These are phyloP conservation scores for Russula abietina DNA, from an alignment of 768 basidiomycete genomes.

Conservation along the genomic window DNA sequence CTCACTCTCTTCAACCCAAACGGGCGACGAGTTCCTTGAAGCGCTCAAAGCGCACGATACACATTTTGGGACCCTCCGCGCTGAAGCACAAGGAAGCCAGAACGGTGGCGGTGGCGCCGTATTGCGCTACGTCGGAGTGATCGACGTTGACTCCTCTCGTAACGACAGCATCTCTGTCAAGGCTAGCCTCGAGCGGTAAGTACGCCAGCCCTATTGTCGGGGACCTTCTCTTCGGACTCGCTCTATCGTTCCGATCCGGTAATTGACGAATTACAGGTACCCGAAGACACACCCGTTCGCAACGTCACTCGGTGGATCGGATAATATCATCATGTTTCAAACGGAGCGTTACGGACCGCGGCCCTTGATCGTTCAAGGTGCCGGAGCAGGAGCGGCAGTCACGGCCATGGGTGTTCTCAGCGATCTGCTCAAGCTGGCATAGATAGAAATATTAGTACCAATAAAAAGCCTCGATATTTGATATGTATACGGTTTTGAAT, in stretches of 20 bases:
- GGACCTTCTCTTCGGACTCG: background rate
- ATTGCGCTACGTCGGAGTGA: constrained; percentile 88
- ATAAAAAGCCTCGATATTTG: too few species aligned
- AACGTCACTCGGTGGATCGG: constrained; percentile 90
- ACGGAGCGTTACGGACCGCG: constrained; percentile 84
- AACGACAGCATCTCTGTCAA: constrained; percentile 53
- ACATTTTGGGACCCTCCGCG: constrained; percentile 69
- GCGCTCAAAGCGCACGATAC: constrained; percentile 78
- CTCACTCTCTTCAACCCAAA: constrained; percentile 43
- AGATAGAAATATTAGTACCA: background rate
- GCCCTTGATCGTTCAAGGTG: constrained; percentile 90
- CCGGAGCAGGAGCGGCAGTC: constrained; percentile 95
- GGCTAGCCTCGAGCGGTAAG: constrained; percentile 81
- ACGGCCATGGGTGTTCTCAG: constrained; percentile 97
- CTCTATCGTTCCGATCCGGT: background rate
- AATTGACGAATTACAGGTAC: constrained; percentile 50
- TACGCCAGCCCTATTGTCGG: constrained; percentile 29
- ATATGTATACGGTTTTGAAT: background rate
- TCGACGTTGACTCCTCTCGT: constrained; percentile 77
- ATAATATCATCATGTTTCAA: constrained; percentile 98
- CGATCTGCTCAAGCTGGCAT: constrained; percentile 62
- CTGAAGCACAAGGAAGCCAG: constrained; percentile 57
- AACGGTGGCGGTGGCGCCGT: constrained; percentile 58
- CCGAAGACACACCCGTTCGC: constrained; percentile 88
- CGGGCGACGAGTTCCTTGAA: constrained; percentile 77